Conservation (phyloP, 169 alveolate species). For the Babesia sp. region DNA sequence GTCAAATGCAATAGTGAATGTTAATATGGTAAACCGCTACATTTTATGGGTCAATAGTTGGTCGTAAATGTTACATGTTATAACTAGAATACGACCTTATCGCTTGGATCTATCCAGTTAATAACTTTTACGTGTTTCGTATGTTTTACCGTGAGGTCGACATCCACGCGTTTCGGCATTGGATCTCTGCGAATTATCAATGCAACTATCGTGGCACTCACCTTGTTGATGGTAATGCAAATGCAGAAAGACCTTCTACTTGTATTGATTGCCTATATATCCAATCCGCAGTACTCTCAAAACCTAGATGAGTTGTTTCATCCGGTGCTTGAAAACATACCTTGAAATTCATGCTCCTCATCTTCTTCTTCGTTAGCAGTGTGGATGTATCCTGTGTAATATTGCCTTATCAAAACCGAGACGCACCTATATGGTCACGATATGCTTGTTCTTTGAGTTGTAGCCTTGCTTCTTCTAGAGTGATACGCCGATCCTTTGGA, state of each 20-base stretch:
- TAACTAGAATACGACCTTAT: slow-evolving; percentile 74
- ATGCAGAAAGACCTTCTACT: slow-evolving; percentile 75
- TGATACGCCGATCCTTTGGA: slow-evolving; percentile 45
- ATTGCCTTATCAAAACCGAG: background rate
- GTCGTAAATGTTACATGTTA: background rate
- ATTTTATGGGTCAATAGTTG: background rate
- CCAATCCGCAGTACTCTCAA: slow-evolving; percentile 74
- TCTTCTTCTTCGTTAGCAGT: slow-evolving; percentile 68
- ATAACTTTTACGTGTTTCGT: slow-evolving; percentile 79
- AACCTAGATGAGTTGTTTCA: slow-evolving; percentile 14
- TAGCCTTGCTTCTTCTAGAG: slow-evolving; percentile 47
- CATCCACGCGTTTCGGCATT: slow-evolving; percentile 86
- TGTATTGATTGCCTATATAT: slow-evolving; percentile 74
- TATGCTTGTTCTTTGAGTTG: slow-evolving; percentile 57
- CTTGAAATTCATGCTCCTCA: slow-evolving; percentile 70
- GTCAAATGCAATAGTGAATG: too few relatives aligned
- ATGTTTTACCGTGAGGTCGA: slow-evolving; percentile 81
- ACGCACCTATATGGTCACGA: slow-evolving; percentile 35
- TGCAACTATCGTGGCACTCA: background rate
- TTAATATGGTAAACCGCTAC: background rate
- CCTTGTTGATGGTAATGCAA: slow-evolving; percentile 73
- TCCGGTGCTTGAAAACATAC: slow-evolving; percentile 3
- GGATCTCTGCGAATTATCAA: slow-evolving; percentile 72
- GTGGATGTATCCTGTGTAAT: slow-evolving; percentile 66
- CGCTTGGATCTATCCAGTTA: slow-evolving; percentile 88